A percentile compares a stretch with the other conserved stretches of the same genome.
Conservation (phyloP, 2,329 filamentous ascomycete genomes). For the Pseudogymnoascus sp. region DNA sequence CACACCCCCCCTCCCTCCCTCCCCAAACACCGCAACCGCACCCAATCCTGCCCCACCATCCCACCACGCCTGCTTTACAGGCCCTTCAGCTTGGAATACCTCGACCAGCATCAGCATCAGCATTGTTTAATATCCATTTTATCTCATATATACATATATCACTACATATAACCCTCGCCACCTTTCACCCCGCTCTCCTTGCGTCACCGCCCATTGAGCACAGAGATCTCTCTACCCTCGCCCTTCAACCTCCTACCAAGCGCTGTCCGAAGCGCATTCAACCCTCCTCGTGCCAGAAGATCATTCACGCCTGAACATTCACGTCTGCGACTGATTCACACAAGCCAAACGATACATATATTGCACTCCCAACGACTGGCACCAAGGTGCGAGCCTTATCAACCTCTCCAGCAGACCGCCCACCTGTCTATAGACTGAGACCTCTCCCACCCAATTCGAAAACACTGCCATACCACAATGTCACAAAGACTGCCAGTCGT, state of each 20-base stretch:
- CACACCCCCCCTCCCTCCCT: neutral
- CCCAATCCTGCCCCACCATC: conserved; percentile 8
- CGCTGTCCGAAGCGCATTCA: neutral
- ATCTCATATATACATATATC: conserved; percentile 4
- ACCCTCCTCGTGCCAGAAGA: neutral
- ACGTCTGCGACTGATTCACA: neutral
- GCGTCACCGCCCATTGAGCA: conserved; percentile 4
- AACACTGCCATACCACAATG: neutral
- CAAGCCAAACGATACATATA: neutral
- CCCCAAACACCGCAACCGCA: neutral
- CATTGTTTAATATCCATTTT: conserved; percentile 9
- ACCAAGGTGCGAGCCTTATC: neutral
- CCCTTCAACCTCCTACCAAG: neutral
- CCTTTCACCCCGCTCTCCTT: neutral
- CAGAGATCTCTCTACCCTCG: neutral
- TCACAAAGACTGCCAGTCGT: neutral
- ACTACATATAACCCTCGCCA: neutral
- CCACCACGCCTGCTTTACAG: conserved; percentile 4
- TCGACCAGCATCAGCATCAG: neutral
- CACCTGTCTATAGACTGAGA: neutral
- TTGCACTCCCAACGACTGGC: neutral
- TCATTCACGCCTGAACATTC: neutral
- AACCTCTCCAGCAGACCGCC: conserved; percentile 3
- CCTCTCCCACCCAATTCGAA: neutral
- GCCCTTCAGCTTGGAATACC: neutral